A percentile compares a stretch with the other conserved stretches of the same genome.
Evolutionary conservation across 2,329 filamentous ascomycete species (phyloP).

Genomic region (Penicillium sp.): DNA sequence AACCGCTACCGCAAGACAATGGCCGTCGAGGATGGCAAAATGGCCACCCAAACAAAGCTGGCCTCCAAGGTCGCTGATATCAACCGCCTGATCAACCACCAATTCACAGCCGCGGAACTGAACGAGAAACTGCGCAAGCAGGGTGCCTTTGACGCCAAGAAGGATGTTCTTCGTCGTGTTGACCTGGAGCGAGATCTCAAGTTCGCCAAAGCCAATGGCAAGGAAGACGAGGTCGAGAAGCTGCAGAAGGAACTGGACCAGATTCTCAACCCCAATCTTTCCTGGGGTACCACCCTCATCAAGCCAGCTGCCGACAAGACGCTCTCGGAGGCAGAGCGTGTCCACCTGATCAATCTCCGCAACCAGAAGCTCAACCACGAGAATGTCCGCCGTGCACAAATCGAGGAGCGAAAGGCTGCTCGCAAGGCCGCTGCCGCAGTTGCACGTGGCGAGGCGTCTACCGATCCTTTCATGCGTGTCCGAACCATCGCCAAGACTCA

Average conservation of each 20-base stretch:
- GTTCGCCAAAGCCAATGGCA: constrained; percentile 62
- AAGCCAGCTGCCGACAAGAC: constrained; percentile 56
- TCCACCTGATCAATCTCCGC: constrained; percentile 77
- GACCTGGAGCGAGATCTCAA: constrained; percentile 64
- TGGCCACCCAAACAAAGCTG: constrained; percentile 71
- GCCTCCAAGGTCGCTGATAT: constrained; percentile 75
- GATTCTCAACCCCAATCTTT: constrained; percentile 60
- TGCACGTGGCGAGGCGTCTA: constrained; percentile 61
- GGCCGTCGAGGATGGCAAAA: constrained; percentile 65
- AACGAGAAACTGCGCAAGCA: constrained; percentile 73
- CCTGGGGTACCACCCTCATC: constrained; percentile 66
- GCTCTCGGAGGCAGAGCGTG: constrained; percentile 69
- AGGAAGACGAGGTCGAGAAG: constrained; percentile 56
- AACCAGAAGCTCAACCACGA: constrained; percentile 85
- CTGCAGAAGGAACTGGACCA: constrained; percentile 51
- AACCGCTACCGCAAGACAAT: constrained; percentile 76
- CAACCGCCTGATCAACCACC: constrained; percentile 71
- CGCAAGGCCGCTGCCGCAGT: constrained; percentile 61
- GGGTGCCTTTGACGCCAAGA: constrained; percentile 64
- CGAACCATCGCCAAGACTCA: constrained; percentile 67
- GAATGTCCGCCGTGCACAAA: constrained; percentile 83
- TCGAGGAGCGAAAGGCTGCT: constrained; percentile 69
- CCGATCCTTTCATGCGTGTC: constrained; percentile 57
- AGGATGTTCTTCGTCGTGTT: constrained; percentile 65
- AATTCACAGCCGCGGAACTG: constrained; percentile 80